Base-by-base conservation (phyloP, 257 asterid genomes). In the Solanum habrochaites region DNA sequence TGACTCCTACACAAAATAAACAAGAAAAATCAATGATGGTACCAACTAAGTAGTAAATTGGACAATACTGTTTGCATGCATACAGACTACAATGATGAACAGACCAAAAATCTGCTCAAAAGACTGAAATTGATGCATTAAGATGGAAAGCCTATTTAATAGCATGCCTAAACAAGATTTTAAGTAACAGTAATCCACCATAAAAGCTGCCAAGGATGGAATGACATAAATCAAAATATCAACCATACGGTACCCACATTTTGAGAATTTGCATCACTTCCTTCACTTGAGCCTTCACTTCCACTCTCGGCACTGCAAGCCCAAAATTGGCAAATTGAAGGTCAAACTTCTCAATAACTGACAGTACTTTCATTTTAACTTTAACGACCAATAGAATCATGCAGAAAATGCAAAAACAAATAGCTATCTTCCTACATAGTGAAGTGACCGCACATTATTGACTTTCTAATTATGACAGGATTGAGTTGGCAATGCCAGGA, bases 251-350 rank as follows among this genome's bases (percentile, higher is more conserved):
- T 86, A 91, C 98, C 91, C 91, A 96, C 99, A 90, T 93, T 93
- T 88, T 93, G 97, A 84, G 99, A 97, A 90, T 95, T 90, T 69
- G 90, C 93, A 88, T 96, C 97, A 88, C 99, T 97, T 90, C 98
- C 99, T 66, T 93, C 99, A 70, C 97, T 94, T 83, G 97, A 91
- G 85, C 96, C 98, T 86, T 94, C 99, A 90, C 98, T 96, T 71
- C 87, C 98, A 87, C 98, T 96, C 86, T 94, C 99, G 40, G 86
- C 96, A 90, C 99, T 96, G 97, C 89, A 93, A 87, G 94, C 42
- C 77, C 83, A 72, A 86, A 77, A 81, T 81, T 31, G 77, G 16
- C 39, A 71, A 58, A 58, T 3, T 58, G 25, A 70, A 83, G 15
- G 47, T 86, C 47, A 85, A 80, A 80, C 85, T 16, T 80, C 67